Evolutionary conservation across 1,139 yeast genomes (phyloP), one percentile per base, ranked within the genome.

Genomic region (Eremothecium sinecaudum): DNA sequence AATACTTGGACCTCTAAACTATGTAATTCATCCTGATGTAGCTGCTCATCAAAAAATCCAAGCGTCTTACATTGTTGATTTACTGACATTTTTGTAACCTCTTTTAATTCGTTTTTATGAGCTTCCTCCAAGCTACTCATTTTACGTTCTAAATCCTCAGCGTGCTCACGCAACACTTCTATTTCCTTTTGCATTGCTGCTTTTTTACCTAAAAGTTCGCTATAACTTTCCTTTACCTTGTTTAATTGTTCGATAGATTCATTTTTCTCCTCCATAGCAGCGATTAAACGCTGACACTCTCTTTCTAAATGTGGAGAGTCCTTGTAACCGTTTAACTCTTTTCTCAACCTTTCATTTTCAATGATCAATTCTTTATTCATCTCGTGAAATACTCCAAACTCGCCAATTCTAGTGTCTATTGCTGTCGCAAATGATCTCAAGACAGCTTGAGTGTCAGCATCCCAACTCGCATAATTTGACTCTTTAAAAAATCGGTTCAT

Each of bases 171-270:
- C 10, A 27, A 17, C 3, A 27, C 30, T n/a, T 21, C 30, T 9
- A 27, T n/a, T 7, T 27, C 30, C 8, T 27, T 27, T 16, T 27
- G 30, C 30, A 27, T 27, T 17, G 30, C 19, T n/a, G 30, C 30
- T 17, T 27, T 27, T 14, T 27, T 27, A 5, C 10, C 30, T 10
- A 27, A 21, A n/a, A 27, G 30, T n/a, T 27, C 30, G 11, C 21
- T 27, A 21, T 27, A 27, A 7, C 17, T 27, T 18, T 27, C 30
- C 21, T 27, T 27, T 10, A 27, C 12, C 30, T 27, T 15, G 21
- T 10, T 27, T 13, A 27, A 18, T 16, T 27, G 30, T 3, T 19
- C n/a, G 4, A 27, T 18, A 3, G 30, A n/a, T n/a, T 27, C 30
- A 27, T 27, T 27, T 21, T 27, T 27, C 17, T 27, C 30, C 17